Base-by-base conservation (phyloP, 257 asterid species). In the Solanum clarkiae region DNA sequence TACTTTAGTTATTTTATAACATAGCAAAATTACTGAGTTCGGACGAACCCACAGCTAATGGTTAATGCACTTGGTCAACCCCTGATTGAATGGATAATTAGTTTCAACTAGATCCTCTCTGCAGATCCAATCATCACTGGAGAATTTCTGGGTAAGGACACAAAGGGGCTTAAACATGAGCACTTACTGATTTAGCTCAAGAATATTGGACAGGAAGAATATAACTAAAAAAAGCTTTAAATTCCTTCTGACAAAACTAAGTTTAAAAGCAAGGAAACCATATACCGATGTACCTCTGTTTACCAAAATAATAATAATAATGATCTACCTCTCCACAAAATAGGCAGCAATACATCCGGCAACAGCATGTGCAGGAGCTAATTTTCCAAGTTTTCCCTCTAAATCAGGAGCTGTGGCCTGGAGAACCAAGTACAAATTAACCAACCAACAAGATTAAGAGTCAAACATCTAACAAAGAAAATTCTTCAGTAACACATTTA, bases 391-490 rank as follows among this genome's bases (percentile, higher is more conserved):
- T 79, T 95, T 96, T 71, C 86, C 93, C 87, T 94, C 98, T 92
- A 96, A 92, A 57, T 88, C 92, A 1, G 97, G 98, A 75, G 99
- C 98, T 11, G 98, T 94, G 24, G 91, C 97, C 99, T 96, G 59
- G 44, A 84, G 53, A 84, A 59, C 7, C 47, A 16, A 15, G 44
- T 24, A 49, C 82, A 77, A 51, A 24, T 77, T 51, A 77, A 51
- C 82, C 44, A 77, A 49, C 45, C 47, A 29, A 63, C 68, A 68
- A 20, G 7, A 53, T 20, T 66, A 68, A 40, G 0, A 62, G 20
- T 83, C 49, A 83, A 6, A 1, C 16, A 49, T 18, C 63, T 49
- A 26, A 77, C 1, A 24, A 49, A 51, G 45, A 24, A 74, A 6
- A 24, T 49, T 24, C 82, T 75, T 51, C 82, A 49, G 24, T 17